Conservation (phyloP, 768 basidiomycete genomes). For the Amanita rubescens region DNA sequence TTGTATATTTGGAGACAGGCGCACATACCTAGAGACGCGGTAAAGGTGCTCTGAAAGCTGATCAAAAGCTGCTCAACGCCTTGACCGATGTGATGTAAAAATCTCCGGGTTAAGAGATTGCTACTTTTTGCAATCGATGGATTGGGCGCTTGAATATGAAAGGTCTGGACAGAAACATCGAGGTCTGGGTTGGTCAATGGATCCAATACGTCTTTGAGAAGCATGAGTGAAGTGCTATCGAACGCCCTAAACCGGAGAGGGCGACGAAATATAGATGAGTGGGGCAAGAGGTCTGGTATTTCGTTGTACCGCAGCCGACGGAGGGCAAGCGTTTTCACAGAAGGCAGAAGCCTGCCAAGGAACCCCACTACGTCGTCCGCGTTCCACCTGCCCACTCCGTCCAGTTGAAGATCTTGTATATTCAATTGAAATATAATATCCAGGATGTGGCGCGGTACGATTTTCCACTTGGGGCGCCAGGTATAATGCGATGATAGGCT, state of each 20-base stretch:
- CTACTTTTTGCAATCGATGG: no score
- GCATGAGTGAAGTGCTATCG: background rate
- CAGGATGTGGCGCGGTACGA: background rate
- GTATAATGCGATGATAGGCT: background rate
- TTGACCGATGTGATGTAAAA: conserved; percentile 1
- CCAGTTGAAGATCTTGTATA: background rate
- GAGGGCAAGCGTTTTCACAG: conserved; percentile 1
- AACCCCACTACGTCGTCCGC: background rate
- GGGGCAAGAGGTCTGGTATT: background rate
- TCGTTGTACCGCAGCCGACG: background rate
- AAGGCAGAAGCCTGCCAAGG: background rate
- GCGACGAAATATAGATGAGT: background rate
- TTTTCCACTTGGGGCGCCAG: background rate
- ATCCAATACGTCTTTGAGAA: background rate
- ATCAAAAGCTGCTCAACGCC: background rate
- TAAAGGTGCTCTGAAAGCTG: background rate
- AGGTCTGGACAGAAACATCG: background rate
- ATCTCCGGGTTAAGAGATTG: background rate
- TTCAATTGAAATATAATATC: background rate
- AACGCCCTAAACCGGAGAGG: background rate
- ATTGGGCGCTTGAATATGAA: no score
- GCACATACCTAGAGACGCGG: background rate
- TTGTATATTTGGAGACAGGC: background rate
- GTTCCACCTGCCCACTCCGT: background rate
- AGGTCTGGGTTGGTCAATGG: background rate